Evolutionary conservation across 2,329 filamentous ascomycete species (phyloP), one percentile per base, ranked within the genome.

Genomic region (Aspergillus sp.): DNA sequence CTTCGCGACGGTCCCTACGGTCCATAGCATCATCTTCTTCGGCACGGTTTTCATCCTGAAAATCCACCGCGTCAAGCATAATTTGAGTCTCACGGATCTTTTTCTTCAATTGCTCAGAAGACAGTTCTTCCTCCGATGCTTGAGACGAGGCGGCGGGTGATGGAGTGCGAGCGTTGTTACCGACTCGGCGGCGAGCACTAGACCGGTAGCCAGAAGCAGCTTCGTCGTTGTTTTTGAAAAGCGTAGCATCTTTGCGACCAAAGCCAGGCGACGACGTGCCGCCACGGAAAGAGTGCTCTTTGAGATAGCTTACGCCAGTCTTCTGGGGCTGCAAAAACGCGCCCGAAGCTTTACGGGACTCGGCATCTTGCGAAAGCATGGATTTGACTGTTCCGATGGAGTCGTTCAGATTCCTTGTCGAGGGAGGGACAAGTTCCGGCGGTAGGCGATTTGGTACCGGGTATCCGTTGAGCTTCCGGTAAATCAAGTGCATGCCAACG

Each of bases 401-500:
- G 70, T 93, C 91, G 68, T 89, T 94, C 69, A 99, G 86, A 75
- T 97, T 96, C 64, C 94, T 87, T 11, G 94, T 96, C 1, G 95
- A 98, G 1, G 95, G 95, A 22, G 95, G 95, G 6, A 98, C 88
- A 61, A 99, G 85, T 80, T 99, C 95, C 0, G 95, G 87, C 9
- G 95, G 95, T 11, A 99, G 83, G 49, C 89, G 88, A 69, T 88
- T 90, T 16, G 95, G 95, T 32, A 98, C 84, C 1, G 94, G 93
- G 71, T 98, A 98, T 39, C 94, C 94, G 70, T 99, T 98, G 55
- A 99, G 84, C 74, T 96, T 96, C 69, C 95, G 86, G 79, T 99
- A 99, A 69, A 99, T 99, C 77, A 99, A 81, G 83, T 99, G 95
- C 95, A 99, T 99, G 10, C 93, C 92, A 55, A 99, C 94, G 9